Evolutionary conservation across 805 yeast species (phyloP).

Genomic region (Nadsonia fulvescens): DNA sequence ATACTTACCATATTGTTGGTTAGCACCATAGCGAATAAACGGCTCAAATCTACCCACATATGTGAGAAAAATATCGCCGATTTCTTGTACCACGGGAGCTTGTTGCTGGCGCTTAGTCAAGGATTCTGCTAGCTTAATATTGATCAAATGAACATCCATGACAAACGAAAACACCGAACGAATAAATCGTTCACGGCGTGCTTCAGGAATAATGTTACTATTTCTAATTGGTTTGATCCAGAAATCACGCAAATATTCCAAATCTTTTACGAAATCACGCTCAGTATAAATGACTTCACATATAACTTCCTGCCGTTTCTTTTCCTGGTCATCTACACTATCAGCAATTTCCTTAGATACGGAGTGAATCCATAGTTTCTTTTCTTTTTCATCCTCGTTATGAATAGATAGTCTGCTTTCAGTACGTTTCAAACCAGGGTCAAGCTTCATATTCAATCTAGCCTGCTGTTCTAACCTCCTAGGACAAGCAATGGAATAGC

Average conservation of each 20-base stretch:
- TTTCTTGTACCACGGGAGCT: slow-evolving; percentile 63
- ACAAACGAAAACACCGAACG: slow-evolving; percentile 85
- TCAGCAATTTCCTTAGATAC: slow-evolving; percentile 70
- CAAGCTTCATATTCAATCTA: slow-evolving; percentile 69
- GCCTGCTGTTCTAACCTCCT: slow-evolving; percentile 92
- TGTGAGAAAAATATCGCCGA: slow-evolving; percentile 79
- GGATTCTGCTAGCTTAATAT: slow-evolving; percentile 74
- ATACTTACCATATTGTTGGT: slow-evolving; percentile 85
- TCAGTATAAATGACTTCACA: slow-evolving; percentile 89
- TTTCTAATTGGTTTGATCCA: slow-evolving; percentile 85
- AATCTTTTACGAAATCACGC: slow-evolving; percentile 84
- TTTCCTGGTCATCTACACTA: slow-evolving; percentile 62
- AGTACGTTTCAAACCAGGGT: slow-evolving; percentile 66
- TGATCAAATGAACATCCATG: slow-evolving; percentile 68
- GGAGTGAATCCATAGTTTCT: slow-evolving; percentile 83
- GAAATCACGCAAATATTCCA: slow-evolving; percentile 82
- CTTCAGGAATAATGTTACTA: slow-evolving; percentile 71
- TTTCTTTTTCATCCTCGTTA: slow-evolving; percentile 56
- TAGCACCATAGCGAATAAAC: slow-evolving; percentile 83
- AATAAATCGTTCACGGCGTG: slow-evolving; percentile 79
- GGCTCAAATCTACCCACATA: slow-evolving; percentile 80
- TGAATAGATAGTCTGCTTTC: slow-evolving; percentile 50
- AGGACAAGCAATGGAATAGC: slow-evolving; percentile 95
- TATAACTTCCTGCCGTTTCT: slow-evolving; percentile 86
- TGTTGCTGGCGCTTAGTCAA: slow-evolving; percentile 72